Evolutionary conservation across 495 filamentous ascomycete species (phyloP), one percentile per base, ranked within the genome.

Genomic region (Echria macrotheca): DNA sequence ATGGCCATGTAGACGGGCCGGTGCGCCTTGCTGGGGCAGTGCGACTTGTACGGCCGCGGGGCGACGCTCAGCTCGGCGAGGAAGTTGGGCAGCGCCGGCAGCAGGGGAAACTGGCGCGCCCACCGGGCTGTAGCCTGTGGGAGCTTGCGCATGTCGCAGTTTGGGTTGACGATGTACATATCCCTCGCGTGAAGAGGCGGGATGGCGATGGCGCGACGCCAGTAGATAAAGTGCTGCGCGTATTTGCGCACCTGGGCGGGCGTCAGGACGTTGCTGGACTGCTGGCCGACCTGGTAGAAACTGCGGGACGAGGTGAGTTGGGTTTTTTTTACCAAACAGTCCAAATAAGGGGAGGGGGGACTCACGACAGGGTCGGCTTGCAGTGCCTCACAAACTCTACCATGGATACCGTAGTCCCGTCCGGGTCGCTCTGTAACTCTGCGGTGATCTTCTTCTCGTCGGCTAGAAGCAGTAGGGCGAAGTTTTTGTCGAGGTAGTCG

Each of bases 91-190:
- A 98, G 70, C 5, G 82, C 75, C 5, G 90, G 90, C 0, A 91
- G 74, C 0, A 88, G 81, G 0, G 91, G 87, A 53, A 97, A 97
- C 3, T 79, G 71, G 14, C 76, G 69, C 12, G 84, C 77, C 72
- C 88, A 98, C 1, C 79, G 75, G n/a, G 76, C 68, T 15, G 80
- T 81, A 2, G 88, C 85, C n/a, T 75, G 66, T 26, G 81, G 78
- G 0, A 96, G 73, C 41, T 84, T 82, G 52, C 76, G 75, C 60
- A 89, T 75, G 56, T 95, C 87, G 42, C 88, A 90, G 63, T 95
- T 95, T 0, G 91, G 93, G 18, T 86, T 93, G 24, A 95, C 81
- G 21, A 96, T 85, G 65, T 96, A 98, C n/a, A 82, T 88, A 62
- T 97, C 89, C 25, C 91, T 74, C 26, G 84, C 85, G 55, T 96